A percentile compares a stretch with the other conserved stretches of the same genome.
Evolutionary conservation across 306 rosid species (phyloP).

Genomic region (Quercus alba): DNA sequence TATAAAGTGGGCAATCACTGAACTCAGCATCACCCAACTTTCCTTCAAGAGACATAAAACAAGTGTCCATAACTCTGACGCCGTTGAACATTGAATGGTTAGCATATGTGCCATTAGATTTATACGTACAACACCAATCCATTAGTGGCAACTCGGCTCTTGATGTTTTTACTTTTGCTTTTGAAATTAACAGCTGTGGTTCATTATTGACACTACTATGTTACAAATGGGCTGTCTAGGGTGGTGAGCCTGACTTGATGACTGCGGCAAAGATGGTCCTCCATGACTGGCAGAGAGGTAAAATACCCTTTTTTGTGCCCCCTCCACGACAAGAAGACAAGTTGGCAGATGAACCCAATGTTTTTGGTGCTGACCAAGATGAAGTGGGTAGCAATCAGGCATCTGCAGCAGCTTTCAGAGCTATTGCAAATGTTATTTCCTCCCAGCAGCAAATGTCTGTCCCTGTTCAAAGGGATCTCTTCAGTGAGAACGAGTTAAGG

Average conservation of each 20-base stretch:
- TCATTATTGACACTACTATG: background rate
- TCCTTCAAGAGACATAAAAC: too few relatives aligned
- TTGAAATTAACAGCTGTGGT: background rate
- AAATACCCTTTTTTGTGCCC: slow-evolving; percentile 76
- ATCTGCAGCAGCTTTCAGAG: slow-evolving; percentile 73
- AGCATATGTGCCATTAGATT: background rate
- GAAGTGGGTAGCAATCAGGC: slow-evolving; percentile 47
- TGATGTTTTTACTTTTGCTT: background rate
- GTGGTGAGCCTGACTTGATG: slow-evolving; percentile 90
- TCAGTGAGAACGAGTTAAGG: slow-evolving; percentile 51
- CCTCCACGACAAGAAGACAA: slow-evolving; percentile 59
- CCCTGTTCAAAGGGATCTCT: slow-evolving; percentile 77
- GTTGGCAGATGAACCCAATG: slow-evolving; percentile 38
- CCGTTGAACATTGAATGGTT: too few relatives aligned
- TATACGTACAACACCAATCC: background rate
- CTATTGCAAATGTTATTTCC: slow-evolving; percentile 74
- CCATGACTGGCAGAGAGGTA: slow-evolving; percentile 98
- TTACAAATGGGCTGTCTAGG: slow-evolving; percentile 34
- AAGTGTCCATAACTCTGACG: too few relatives aligned
- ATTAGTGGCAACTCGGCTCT: background rate
- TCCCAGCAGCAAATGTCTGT: slow-evolving; percentile 69
- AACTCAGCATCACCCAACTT: too few relatives aligned
- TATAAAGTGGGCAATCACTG: too few relatives aligned
- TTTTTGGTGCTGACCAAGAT: slow-evolving; percentile 35
- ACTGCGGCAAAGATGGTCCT: slow-evolving; percentile 92